Evolutionary conservation across 75 land plant species (phyloP).

Genomic region (Larix kaempferi): DNA sequence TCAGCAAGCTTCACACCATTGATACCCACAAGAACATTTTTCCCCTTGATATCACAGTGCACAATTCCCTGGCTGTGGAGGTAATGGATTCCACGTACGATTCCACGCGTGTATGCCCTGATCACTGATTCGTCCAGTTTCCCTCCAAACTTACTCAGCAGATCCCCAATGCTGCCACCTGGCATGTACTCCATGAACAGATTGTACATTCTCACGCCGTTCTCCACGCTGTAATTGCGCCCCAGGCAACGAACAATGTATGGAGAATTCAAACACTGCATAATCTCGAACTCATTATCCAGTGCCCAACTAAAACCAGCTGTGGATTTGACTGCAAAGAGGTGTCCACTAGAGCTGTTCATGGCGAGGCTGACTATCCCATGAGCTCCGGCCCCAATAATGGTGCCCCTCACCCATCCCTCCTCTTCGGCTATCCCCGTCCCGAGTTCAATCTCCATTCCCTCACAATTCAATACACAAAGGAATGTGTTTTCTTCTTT

Average conservation of each 20-base stretch:
- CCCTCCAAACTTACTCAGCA: conserved; percentile 19
- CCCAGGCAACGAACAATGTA: conserved; percentile 37
- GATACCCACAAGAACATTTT: conserved; percentile 48
- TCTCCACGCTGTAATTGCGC: conserved; percentile 18
- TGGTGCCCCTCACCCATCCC: conserved; percentile 40
- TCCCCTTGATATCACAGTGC: conserved; percentile 72
- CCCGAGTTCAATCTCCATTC: background rate
- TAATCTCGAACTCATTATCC: conserved; percentile 37
- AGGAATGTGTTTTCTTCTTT: no score
- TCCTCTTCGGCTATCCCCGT: background rate
- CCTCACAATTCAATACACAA: no score
- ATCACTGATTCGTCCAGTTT: conserved; percentile 29
- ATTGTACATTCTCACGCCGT: conserved; percentile 23
- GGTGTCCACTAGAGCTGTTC: conserved; percentile 26
- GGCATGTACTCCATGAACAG: conserved; percentile 60
- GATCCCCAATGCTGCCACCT: conserved; percentile 43
- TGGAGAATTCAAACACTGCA: conserved; percentile 26
- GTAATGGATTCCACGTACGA: conserved; percentile 39
- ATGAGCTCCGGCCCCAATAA: conserved; percentile 46
- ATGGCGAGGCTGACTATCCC: conserved; percentile 43
- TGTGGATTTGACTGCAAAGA: conserved; percentile 55
- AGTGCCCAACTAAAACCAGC: conserved; percentile 11
- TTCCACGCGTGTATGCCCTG: conserved; percentile 27
- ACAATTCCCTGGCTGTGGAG: conserved; percentile 45
- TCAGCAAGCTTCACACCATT: conserved; percentile 68